Evolutionary conservation across 257 asterid species (phyloP).

Genomic region (Ballota nigra): DNA sequence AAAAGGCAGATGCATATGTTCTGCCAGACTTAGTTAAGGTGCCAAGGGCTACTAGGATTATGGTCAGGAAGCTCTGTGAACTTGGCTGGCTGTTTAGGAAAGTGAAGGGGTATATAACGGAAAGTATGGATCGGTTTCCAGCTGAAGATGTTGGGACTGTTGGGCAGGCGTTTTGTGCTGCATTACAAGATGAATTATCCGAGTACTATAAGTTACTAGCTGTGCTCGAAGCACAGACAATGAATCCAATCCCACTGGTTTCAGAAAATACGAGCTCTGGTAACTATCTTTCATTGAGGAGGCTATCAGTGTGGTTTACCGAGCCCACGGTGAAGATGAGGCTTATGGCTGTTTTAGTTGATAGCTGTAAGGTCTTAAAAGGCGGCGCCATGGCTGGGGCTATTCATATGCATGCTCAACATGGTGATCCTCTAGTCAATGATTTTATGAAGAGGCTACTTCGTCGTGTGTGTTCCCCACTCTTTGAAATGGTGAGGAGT

Average conservation of each 20-base stretch:
- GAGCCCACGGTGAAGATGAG: slow-evolving; percentile 98
- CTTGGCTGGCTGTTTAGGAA: slow-evolving; percentile 94
- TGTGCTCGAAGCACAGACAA: slow-evolving; percentile 90
- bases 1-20: slow-evolving; percentile 61
- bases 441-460: slow-evolving; percentile 89
- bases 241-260: slow-evolving; percentile 91
- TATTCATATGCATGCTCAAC: slow-evolving; percentile 95
- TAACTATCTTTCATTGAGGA: slow-evolving; percentile 81
- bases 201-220: slow-evolving; percentile 85
- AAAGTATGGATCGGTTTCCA: slow-evolving; percentile 69
- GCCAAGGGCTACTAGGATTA: slow-evolving; percentile 62
- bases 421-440: slow-evolving; percentile 94
- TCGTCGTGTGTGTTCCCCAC: slow-evolving; percentile 93
- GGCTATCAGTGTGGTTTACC: slow-evolving; percentile 91
- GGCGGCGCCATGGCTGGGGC: slow-evolving; percentile 99
- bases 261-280: slow-evolving; percentile 64
- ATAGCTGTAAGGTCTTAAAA: slow-evolving; percentile 83
- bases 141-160: slow-evolving; percentile 94
- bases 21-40: slow-evolving; percentile 63
- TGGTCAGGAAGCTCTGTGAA: slow-evolving; percentile 85
- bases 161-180: slow-evolving; percentile 98
- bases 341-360: slow-evolving; percentile 96
- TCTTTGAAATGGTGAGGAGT: slow-evolving; percentile 98
- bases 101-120: slow-evolving; percentile 67
- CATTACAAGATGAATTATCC: slow-evolving; percentile 88